phyloP scores from a whole-genome alignment of 768 basidiomycete species.

The Leucocoprinus leucothites region DNA sequence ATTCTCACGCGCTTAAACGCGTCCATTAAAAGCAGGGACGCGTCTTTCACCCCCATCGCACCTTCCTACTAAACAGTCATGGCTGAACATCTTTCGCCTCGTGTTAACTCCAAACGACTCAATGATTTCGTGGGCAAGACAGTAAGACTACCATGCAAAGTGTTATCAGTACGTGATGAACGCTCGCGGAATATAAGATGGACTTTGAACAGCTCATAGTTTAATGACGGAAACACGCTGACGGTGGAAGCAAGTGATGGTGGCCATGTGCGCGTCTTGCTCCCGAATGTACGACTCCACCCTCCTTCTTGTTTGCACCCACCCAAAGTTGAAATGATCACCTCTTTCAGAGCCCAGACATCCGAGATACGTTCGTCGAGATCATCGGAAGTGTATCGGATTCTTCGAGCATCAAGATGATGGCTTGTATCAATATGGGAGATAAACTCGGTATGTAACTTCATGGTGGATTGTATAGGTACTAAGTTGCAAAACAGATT shows the following conservation, averaged over 20 bases:
- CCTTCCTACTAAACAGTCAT: background rate
- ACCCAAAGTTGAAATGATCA: background rate
- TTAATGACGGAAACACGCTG: slow-evolving; percentile 21
- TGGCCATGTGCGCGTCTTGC: slow-evolving; percentile 49
- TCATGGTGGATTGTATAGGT: background rate
- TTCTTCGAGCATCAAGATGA: slow-evolving; percentile 53
- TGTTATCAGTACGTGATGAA: slow-evolving; percentile 43
- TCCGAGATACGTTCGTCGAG: slow-evolving; percentile 59
- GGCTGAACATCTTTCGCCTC: slow-evolving; percentile 31
- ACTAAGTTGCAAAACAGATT: slow-evolving; percentile 33
- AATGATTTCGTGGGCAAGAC: slow-evolving; percentile 47
- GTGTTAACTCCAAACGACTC: slow-evolving; percentile 64
- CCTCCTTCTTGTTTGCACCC: background rate
- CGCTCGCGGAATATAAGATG: background rate
- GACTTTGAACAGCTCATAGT: background rate
- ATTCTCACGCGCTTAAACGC: background rate
- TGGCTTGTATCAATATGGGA: slow-evolving; percentile 55
- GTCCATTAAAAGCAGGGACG: no score
- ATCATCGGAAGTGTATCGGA: slow-evolving; percentile 61
- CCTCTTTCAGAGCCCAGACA: slow-evolving; percentile 33
- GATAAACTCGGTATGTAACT: slow-evolving; percentile 53
- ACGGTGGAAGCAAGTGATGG: slow-evolving; percentile 68
- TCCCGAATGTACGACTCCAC: slow-evolving; percentile 33
- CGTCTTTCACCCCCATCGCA: no score
- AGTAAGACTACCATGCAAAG: slow-evolving; percentile 61